Evolutionary conservation across 768 basidiomycete genomes (phyloP).

Genomic region (Coprinellus aureogranulatus): DNA sequence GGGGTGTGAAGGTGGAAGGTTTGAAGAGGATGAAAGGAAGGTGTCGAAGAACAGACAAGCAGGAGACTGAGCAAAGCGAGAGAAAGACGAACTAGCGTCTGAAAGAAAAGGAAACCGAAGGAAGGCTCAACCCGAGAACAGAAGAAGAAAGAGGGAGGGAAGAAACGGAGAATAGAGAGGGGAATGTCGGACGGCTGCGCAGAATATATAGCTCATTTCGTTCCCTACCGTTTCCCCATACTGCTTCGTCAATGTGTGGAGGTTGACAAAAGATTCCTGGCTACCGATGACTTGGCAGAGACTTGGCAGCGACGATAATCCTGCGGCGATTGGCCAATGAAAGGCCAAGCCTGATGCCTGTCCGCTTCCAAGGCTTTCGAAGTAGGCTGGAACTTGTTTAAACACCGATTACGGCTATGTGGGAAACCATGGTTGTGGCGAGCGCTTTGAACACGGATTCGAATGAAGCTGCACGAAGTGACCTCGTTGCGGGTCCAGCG

Average conservation of each 20-base stretch:
- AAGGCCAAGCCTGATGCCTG: no score
- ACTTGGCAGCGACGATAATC: no score
- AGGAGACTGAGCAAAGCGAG: slow-evolving; percentile 8
- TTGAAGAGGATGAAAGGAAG: slow-evolving; percentile 3
- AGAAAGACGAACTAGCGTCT: slow-evolving; percentile 22
- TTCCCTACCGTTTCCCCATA: neutral
- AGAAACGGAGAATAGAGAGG: neutral
- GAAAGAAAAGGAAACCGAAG: slow-evolving; percentile 11
- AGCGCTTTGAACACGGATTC: no score
- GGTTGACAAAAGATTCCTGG: no score
- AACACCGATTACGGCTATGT: no score
- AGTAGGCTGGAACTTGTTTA: no score
- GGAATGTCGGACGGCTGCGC: neutral
- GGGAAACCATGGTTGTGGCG: no score
- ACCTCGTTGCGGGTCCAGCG: no score
- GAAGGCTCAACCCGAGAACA: slow-evolving; percentile 8
- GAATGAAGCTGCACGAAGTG: no score
- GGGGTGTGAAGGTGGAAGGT: neutral
- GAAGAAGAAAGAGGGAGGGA: slow-evolving; percentile 2
- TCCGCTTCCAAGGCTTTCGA: no score
- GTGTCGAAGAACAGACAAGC: slow-evolving; percentile 6
- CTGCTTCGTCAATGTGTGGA: neutral
- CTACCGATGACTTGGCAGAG: no score
- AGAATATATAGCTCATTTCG: neutral
- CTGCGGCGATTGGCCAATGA: no score